Conservation (phyloP, 805 yeast species). For the Pichia scutulata region DNA sequence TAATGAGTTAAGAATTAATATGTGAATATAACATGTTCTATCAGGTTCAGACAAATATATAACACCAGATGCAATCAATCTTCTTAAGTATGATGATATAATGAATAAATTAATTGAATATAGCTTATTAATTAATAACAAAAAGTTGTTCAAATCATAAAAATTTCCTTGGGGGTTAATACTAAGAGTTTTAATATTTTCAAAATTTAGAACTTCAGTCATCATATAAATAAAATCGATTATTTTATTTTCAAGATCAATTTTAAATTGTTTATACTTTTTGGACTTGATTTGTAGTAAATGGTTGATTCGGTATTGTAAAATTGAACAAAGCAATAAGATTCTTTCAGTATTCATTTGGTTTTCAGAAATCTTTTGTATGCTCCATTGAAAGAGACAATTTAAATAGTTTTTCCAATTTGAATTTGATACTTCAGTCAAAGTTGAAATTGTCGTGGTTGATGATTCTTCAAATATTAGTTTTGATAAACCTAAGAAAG, state of each 20-base stretch:
- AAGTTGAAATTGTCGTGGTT: background rate
- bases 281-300: conserved; percentile 17
- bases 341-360: conserved; percentile 16
- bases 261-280: conserved; percentile 19
- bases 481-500: conserved; percentile 15
- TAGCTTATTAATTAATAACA: conserved; percentile 46
- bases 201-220: conserved; percentile 22
- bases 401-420: conserved; percentile 23
- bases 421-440: background rate
- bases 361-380: conserved; percentile 18
- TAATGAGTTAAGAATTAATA: conserved; percentile 48
- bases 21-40: conserved; percentile 45
- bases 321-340: conserved; percentile 19
- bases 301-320: conserved; percentile 18
- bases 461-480: conserved; percentile 20
- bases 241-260: conserved; percentile 26
- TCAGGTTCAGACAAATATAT: conserved; percentile 52
- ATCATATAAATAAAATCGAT: conserved; percentile 27
- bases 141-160: conserved; percentile 26
- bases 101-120: conserved; percentile 41
- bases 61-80: conserved; percentile 79
- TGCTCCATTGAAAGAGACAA: conserved; percentile 25
- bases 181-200: conserved; percentile 8
- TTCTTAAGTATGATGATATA: conserved; percentile 64
- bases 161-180: conserved; percentile 5